A percentile compares a stretch with the other conserved stretches of the same genome.
These are phyloP conservation scores for Marasmius tenuissimus DNA, from an alignment of 1,284 basidiomycete species.

Conservation along the genomic window DNA sequence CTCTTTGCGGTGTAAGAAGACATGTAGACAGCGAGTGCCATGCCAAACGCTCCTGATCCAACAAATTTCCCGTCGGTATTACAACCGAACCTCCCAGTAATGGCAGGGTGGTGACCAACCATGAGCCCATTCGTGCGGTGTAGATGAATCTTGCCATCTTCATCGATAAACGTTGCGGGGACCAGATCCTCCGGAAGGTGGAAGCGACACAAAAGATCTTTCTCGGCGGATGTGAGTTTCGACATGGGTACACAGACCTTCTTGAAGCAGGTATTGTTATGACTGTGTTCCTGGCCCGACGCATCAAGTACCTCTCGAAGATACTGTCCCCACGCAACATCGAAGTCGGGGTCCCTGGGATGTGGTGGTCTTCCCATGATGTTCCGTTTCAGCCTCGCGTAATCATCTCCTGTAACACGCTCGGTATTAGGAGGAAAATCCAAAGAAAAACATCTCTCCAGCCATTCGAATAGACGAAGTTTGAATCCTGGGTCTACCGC, in stretches of 20 bases:
- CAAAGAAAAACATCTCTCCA: background rate
- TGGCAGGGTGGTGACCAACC: background rate
- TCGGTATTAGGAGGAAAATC: background rate
- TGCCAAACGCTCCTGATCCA: constrained; percentile 1
- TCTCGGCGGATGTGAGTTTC: background rate
- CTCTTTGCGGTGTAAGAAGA: constrained; percentile 2
- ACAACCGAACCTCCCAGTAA: constrained; percentile 1
- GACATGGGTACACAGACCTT: background rate
- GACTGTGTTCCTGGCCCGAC: background rate
- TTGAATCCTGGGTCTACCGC: background rate
- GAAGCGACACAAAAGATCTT: constrained; percentile 7
- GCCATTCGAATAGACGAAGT: constrained; percentile 1
- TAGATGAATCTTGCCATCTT: background rate
- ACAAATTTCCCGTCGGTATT: constrained; percentile 6
- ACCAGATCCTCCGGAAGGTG: background rate
- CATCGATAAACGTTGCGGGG: background rate
- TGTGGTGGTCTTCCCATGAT: background rate
- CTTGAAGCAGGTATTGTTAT: constrained; percentile 7
- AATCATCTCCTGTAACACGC: background rate
- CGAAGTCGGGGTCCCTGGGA: background rate
- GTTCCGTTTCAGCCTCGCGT: background rate
- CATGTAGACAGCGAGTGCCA: constrained; percentile 6
- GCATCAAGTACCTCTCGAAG: constrained; percentile 6
- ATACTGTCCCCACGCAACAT: background rate
- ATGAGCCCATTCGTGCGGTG: background rate